Base-by-base conservation (phyloP, 352 stramenopile genomes). In the Globisporangium cylindrosporum region DNA sequence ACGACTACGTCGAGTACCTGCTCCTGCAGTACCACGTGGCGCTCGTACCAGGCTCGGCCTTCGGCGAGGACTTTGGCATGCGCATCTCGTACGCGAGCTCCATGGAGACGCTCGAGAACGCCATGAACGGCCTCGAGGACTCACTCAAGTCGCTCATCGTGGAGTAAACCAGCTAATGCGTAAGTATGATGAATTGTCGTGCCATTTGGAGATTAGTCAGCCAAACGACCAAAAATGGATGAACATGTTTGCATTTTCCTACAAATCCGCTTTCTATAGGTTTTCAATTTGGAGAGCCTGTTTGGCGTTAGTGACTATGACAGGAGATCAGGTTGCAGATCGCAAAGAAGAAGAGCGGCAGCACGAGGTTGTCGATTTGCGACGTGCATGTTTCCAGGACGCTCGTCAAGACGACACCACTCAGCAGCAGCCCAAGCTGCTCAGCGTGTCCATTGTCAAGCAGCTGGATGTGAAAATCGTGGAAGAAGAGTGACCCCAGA, bases 51-150 rank as follows among this genome's bases (percentile, higher is more conserved):
- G 97, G 96, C n/a, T 97, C 92, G n/a, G 94, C 92, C 58, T 99
- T 99, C 77, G 96, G 97, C 34, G 92, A 96, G n/a, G 78, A 88
- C 18, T 90, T 89, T 38, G 94, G 91, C 12, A 70, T 99, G 15
- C 93, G 97, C 14, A 91, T 99, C 68, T 98, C 93, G 72, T 99
- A 99, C 78, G 96, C 97, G 15, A 97, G 95, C 36, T 95, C 91
- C 22, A 90, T 97, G 79, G 91, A 98, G 59, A 88, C 77, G 22
- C 74, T 93, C 54, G 71, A 84, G 51, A 75, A 89, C 59, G 75
- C 81, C 24, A 82, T 92, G 77, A 76, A 90, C 66, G 82, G 80
- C 0, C 46, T 93, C 3, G 79, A 92, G 56, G 69, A 73, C 18
- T 78, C 79, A 27, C 71, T 92, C 18, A 70, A 73, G 48, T 92